Base-by-base conservation (phyloP, 495 filamentous ascomycete genomes). In the Barbatosphaeria neglecta region DNA sequence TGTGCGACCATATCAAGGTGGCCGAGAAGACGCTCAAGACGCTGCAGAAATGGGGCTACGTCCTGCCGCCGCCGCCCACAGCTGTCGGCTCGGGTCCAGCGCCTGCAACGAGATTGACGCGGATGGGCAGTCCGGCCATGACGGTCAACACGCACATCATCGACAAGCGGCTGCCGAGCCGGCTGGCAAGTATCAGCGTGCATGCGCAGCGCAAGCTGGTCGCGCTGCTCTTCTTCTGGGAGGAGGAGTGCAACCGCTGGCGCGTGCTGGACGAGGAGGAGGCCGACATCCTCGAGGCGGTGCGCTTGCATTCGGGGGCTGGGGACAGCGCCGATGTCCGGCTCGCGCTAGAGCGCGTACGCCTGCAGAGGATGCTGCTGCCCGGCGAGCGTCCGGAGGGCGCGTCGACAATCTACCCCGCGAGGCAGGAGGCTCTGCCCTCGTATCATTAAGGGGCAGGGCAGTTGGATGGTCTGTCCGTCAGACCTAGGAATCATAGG, bases 191-290 rank as follows among this genome's bases (percentile, higher is more conserved):
- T 3, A 56, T 64, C 39, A 49, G 45, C 22, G 47, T 51, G 7
- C 56, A 59, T 42, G 53, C 53, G 19, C 60, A 64, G 46, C 45
- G 57, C 33, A 61, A 57, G 41, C 38, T 64, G 17, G 49, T 64
- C 13, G 52, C 52, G 10, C 17, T 64, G 49, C 37, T 64, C 31
- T 61, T 64, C 48, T 61, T 61, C 37, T 64, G 60, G 60, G 60
- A 64, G 46, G 60, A 64, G 40, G 60, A 64, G 44, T 55, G 53
- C 44, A 50, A 48, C 45, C 39, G 60, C 23, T 58, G 52, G 53
- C 52, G 47, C 20, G 19, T 59, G 43, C 48, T 64, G n/a, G 50
- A 51, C 45, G 20, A 38, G 4, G 58, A 61, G 27, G 51, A 61
- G 46, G 37, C 43, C 28, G 58, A 61, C 41, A 47, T 59, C 46